Base-by-base conservation (phyloP, 2,329 filamentous ascomycete genomes). In the Orbilia oligospora region DNA sequence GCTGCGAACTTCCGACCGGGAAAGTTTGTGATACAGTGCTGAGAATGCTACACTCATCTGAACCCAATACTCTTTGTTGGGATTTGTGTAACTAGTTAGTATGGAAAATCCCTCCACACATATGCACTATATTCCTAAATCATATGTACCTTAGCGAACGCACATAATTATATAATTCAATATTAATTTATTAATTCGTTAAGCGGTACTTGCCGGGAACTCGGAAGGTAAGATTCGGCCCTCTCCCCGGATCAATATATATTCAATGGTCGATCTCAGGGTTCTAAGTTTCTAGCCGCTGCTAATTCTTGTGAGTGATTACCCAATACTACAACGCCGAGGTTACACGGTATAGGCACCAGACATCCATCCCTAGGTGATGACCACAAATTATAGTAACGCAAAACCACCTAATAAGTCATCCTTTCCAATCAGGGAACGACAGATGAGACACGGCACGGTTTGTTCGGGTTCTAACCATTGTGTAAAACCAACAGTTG, bases 1-100 rank as follows among this genome's bases (percentile, higher is more conserved):
- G 33, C 33, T 61, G 33, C 55, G 36, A 44, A 41, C 18, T 41
- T 24, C 55, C 55, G 55, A n/a, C 36, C 18, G 55, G 55, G 55
- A 61, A 38, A 44, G 18, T 24, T 44, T 61, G 55, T 61, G 33
- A 9, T 9, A 61, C 55, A 16, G 18, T 61, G 12, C 1, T 16
- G n/a, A 56, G 16, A 24, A 24, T 61, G 36, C 5, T 61, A 14
- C 55, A 24, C 33, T 44, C 33, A 33, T 24, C 18, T 24, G 36
- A 61, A 61, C 55, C 24, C 20, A 61, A 61, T 38, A 61, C 55
- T 16, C 10, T 38, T 41, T 24, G 5, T 33, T 24, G 55, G 55
- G 36, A 38, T 14, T 38, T 12, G 55, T 61, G 55, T 24, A 44
- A 61, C 55, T 2, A 2, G 8, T n/a, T n/a, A n/a, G 1, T 8